Evolutionary conservation across 495 filamentous ascomycete genomes (phyloP), one percentile per base, ranked within the genome.

Genomic region (Acidomyces sp.): DNA sequence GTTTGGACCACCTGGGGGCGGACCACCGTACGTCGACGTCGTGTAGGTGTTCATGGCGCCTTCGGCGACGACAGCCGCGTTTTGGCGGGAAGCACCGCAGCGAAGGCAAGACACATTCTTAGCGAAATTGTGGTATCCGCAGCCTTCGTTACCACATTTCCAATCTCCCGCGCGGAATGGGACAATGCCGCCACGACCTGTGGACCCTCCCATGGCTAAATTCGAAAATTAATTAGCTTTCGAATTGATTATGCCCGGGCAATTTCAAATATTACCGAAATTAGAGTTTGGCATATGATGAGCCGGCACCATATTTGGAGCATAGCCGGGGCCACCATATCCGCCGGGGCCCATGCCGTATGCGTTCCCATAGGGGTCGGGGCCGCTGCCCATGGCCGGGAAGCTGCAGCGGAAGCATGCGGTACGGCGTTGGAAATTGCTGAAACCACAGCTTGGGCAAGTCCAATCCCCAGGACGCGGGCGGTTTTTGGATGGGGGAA

Each of bases 391-490:
- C 60, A 93, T 82, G 17, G 88, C 88, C 2, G 90, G 88, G 75
- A 86, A 97, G 4, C 85, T 93, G 69, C 90, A 97, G 47, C 90
- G 85, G 76, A 97, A 97, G 63, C 90, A 97, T 26, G 88, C 90
- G 2, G 90, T 96, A 43, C 90, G 82, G 45, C 90, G 85, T 62
- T 97, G 90, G 69, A 97, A 97, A 68, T 97, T 85, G 44, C 77
- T 81, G 59, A 85, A 85, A 27, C 80, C 80, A 53, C 80, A 97
- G 4, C 85, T 93, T 17, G 90, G 90, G 71, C 90, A 97, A 41
- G 85, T 94, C 90, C 90, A 97, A 62, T 97, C 90, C 54, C 90
- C 90, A 25, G 90, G 90, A 33, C 90, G 80, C 39, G 90, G 90
- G 16, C 90, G 76, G 60, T 97, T 97, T 73, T 97, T 97, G 59